phyloP scores from a whole-genome alignment of 108 stramenopile species.

The Nitzschia putrida region DNA sequence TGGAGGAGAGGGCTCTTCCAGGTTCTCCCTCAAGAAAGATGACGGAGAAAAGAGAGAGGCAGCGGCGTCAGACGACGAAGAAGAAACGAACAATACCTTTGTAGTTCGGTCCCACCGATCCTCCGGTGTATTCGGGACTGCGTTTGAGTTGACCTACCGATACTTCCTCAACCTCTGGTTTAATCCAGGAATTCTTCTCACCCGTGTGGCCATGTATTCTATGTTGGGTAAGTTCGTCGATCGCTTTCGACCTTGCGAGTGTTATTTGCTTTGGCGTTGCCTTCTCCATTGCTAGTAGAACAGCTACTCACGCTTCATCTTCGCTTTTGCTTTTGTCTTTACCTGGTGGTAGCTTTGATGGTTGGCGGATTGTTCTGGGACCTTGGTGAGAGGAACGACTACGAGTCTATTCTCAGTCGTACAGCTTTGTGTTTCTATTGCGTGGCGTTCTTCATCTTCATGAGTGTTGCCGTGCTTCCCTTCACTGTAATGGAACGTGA shows the following conservation, averaged over 20 bases:
- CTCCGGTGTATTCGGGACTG: not conserved
- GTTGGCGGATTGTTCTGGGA: constrained; percentile 56
- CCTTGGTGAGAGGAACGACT: constrained; percentile 35
- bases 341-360: constrained; percentile 32
- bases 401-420: constrained; percentile 35
- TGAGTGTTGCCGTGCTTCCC: constrained; percentile 62
- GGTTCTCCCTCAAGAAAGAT: not conserved
- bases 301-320: not conserved
- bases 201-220: constrained; percentile 59
- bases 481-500: constrained; percentile 63
- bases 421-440: constrained; percentile 60
- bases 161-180: constrained; percentile 53
- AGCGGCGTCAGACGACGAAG: too few species aligned
- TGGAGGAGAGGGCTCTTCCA: constrained; percentile 6
- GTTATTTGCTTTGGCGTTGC: not conserved
- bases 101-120: not conserved
- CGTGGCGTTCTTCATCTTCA: constrained; percentile 71
- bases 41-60: too few species aligned
- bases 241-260: too few species aligned
- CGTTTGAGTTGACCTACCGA: too few species aligned
- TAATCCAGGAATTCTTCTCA: constrained; percentile 65
- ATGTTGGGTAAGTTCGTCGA: constrained; percentile 45
- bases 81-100: too few species aligned
- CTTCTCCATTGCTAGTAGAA: not conserved
- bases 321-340: not conserved